Evolutionary conservation across 768 basidiomycete genomes (phyloP).

Genomic region (Tricholomella constricta): DNA sequence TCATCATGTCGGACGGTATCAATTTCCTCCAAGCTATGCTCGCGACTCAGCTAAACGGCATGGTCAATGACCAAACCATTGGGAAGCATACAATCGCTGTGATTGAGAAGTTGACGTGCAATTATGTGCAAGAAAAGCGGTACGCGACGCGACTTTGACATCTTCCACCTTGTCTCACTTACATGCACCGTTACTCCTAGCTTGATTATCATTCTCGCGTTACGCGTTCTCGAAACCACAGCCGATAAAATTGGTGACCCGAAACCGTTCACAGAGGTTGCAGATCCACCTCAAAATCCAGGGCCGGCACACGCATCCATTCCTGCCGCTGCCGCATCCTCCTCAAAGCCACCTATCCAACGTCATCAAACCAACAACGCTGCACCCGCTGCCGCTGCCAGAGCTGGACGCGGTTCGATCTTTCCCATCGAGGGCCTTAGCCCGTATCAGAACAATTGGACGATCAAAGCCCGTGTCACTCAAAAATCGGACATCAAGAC

Average conservation of each 20-base stretch:
- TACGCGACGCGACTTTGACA: constrained; percentile 36
- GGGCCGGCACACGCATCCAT: constrained; percentile 23
- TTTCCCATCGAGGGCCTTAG: constrained; percentile 93
- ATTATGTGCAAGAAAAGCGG: constrained; percentile 84
- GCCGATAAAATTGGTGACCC: constrained; percentile 76
- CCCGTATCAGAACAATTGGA: constrained; percentile 99
- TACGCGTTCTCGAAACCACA: constrained; percentile 55
- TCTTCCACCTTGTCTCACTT: background rate
- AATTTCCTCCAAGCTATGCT: constrained; percentile 93
- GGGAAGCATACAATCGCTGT: constrained; percentile 67
- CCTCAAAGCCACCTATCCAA: constrained; percentile 20
- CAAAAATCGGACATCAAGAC: constrained; percentile 86
- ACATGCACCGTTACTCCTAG: constrained; percentile 43
- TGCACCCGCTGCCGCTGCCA: constrained; percentile 10
- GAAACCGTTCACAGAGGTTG: constrained; percentile 30
- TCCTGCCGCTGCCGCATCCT: constrained; percentile 29
- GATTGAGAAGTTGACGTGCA: constrained; percentile 78
- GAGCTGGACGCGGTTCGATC: constrained; percentile 36
- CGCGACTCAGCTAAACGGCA: constrained; percentile 82
- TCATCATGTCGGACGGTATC: constrained; percentile 89
- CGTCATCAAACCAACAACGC: constrained; percentile 12
- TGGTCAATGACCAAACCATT: constrained; percentile 66
- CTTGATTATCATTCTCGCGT: constrained; percentile 76
- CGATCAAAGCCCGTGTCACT: constrained; percentile 92
- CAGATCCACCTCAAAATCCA: constrained; percentile 22